These are phyloP conservation scores for Pholiota microspora DNA, from an alignment of 768 basidiomycete genomes.

Conservation along the genomic window DNA sequence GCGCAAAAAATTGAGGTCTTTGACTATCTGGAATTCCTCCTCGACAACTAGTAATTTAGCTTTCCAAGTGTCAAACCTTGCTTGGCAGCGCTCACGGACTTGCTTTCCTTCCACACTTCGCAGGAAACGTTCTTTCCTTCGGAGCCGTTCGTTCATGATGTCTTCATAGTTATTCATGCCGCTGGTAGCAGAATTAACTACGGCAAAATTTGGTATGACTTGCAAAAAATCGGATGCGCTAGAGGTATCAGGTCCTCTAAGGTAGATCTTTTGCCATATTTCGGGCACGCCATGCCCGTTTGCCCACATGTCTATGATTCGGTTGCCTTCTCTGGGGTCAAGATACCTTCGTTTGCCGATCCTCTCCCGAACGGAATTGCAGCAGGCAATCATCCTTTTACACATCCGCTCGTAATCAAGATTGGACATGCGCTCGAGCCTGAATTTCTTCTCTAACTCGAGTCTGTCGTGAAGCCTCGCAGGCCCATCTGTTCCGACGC, in stretches of 20 bases:
- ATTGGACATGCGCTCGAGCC: neutral
- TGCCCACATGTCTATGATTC: neutral
- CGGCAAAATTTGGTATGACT: no score
- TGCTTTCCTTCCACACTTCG: neutral
- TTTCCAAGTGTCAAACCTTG: neutral
- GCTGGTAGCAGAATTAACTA: no score
- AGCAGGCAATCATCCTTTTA: neutral
- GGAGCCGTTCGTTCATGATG: neutral
- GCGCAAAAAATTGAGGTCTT: neutral
- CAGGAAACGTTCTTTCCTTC: neutral
- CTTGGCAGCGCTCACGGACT: neutral
- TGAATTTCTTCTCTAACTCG: neutral
- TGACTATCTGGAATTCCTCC: neutral
- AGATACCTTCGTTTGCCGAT: neutral
- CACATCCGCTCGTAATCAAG: neutral
- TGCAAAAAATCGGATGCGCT: no score
- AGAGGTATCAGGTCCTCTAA: no score
- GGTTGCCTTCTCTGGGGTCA: neutral
- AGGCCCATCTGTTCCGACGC: neutral
- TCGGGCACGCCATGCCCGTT: neutral
- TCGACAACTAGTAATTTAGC: neutral
- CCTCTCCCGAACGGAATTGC: neutral
- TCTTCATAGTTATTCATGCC: neutral
- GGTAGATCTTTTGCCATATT: neutral
- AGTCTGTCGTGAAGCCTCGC: no score